Base-by-base conservation (phyloP, 208 protist genomes). In the Crithidia fasciculata region DNA sequence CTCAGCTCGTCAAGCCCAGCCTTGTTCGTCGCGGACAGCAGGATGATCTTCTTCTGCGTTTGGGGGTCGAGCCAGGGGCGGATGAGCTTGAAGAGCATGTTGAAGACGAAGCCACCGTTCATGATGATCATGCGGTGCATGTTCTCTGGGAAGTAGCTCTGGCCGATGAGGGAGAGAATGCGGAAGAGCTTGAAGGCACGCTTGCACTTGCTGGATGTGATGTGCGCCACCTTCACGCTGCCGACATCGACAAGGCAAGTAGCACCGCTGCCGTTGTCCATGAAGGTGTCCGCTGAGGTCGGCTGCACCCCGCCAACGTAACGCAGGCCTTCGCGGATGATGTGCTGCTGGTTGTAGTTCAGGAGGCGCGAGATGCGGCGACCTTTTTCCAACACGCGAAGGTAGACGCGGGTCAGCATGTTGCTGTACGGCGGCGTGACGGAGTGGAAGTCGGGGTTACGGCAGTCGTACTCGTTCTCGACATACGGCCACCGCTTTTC, bases 71-170 rank as follows among this genome's bases (percentile, higher is more conserved):
- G 79, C 81, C 78, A 85, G 28, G 79, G 74, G 7, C 71, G 71
- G 45, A 91, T 55, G 9, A 89, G 43, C 74, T 91, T 91, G 72
- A 80, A 91, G 54, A 87, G 18, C 56, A 82, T 66, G 47, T 68
- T 78, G 59, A 89, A 87, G 15, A 87, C 63, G 41, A 83, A 84
- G 28, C 86, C 86, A 28, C 81, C 83, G 64, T 91, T 91, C 45
- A 86, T 53, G 61, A 91, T 84, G 50, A 91, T 84, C 74, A 92
- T 82, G 45, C 73, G 73, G n/a, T 61, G 62, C 81, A 92, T 85
- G 68, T 92, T 89, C 69, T 92, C 84, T 7, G 87, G 87, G 74
- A 86, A 92, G 73, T 79, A 88, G 58, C 53, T 63, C 82, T 92
- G 87, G 13, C 75, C 77, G 57, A 86, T 72, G 28, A 78, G 41